These are phyloP conservation scores for Neurospora sp. DNA, from an alignment of 495 filamentous ascomycete genomes.

Conservation along the genomic window DNA sequence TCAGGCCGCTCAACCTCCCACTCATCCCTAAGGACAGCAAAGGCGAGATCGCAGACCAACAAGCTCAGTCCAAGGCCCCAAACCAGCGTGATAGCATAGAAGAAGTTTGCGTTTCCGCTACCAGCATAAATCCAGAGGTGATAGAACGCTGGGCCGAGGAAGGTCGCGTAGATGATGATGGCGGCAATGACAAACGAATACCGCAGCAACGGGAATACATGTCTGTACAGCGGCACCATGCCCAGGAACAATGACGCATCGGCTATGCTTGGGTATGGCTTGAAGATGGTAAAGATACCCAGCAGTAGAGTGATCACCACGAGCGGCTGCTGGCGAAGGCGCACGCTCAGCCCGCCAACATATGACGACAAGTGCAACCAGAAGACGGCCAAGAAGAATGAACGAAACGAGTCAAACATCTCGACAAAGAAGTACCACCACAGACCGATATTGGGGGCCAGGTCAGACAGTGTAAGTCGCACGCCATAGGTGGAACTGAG, in stretches of 20 bases:
- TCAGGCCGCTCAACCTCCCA: slow-evolving; percentile 90
- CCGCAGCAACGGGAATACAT: slow-evolving; percentile 90
- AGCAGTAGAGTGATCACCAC: slow-evolving; percentile 73
- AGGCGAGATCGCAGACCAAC: slow-evolving; percentile 69
- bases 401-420: slow-evolving; percentile 97
- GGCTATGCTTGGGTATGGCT: slow-evolving; percentile 88
- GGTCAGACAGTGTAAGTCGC: slow-evolving; percentile 79
- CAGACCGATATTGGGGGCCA: slow-evolving; percentile 88
- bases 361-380: slow-evolving; percentile 91
- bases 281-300: slow-evolving; percentile 86
- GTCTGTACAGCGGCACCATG: slow-evolving; percentile 75
- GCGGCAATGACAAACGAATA: slow-evolving; percentile 82
- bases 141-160: slow-evolving; percentile 92
- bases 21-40: slow-evolving; percentile 83
- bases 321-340: slow-evolving; percentile 72
- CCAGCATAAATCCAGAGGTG: slow-evolving; percentile 98
- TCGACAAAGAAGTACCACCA: slow-evolving; percentile 99
- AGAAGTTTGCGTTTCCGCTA: slow-evolving; percentile 97
- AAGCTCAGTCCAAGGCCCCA: slow-evolving; percentile 86
- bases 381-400: slow-evolving; percentile 95
- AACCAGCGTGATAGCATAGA: slow-evolving; percentile 96
- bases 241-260: slow-evolving; percentile 79
- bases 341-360: slow-evolving; percentile 70
- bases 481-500: slow-evolving; percentile 83
- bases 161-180: slow-evolving; percentile 72